Conservation (phyloP, 352 stramenopile genomes). For the Elongisporangium anandrum region DNA sequence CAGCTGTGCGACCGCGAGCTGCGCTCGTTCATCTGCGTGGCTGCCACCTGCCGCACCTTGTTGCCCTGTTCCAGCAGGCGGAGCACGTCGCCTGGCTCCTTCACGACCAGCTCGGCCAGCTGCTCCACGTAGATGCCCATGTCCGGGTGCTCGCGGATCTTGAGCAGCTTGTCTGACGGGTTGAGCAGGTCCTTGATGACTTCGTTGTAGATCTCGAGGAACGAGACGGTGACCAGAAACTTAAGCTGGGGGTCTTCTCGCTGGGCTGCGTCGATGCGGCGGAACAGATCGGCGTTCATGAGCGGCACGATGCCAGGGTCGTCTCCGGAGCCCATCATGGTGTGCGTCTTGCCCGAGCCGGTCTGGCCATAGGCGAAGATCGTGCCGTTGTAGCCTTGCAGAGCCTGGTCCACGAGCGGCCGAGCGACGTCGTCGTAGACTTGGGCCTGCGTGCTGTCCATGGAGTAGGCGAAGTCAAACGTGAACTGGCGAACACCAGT, state of each 20-base stretch:
- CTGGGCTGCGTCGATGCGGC: slow-evolving; percentile 29
- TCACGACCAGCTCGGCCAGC: slow-evolving; percentile 82
- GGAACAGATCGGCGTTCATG: slow-evolving; percentile 88
- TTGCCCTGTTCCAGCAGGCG: slow-evolving; percentile 87
- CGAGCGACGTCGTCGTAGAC: slow-evolving; percentile 78
- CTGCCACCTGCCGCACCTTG: slow-evolving; percentile 82
- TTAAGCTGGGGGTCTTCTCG: slow-evolving; percentile 39
- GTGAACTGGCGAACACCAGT: slow-evolving; percentile 59
- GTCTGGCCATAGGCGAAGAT: slow-evolving; percentile 80
- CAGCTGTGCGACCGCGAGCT: slow-evolving; percentile 87
- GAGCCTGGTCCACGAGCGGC: slow-evolving; percentile 71
- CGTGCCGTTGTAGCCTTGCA: slow-evolving; percentile 79
- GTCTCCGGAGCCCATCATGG: slow-evolving; percentile 74
- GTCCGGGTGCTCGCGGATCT: slow-evolving; percentile 91
- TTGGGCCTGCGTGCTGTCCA: slow-evolving; percentile 63
- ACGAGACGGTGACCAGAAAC: slow-evolving; percentile 90
- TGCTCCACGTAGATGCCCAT: slow-evolving; percentile 93
- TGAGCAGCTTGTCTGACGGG: slow-evolving; percentile 86
- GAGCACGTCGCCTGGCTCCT: slow-evolving; percentile 69
- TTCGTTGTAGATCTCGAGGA: slow-evolving; percentile 96
- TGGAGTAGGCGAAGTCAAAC: slow-evolving; percentile 83
- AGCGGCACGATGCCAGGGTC: slow-evolving; percentile 86
- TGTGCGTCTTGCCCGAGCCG: slow-evolving; percentile 84
- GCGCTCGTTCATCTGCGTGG: slow-evolving; percentile 92
- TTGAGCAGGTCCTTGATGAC: slow-evolving; percentile 93